Evolutionary conservation across 2,329 filamentous ascomycete genomes (phyloP), one percentile per base, ranked within the genome.

Genomic region (Aureobasidium namibiae): DNA sequence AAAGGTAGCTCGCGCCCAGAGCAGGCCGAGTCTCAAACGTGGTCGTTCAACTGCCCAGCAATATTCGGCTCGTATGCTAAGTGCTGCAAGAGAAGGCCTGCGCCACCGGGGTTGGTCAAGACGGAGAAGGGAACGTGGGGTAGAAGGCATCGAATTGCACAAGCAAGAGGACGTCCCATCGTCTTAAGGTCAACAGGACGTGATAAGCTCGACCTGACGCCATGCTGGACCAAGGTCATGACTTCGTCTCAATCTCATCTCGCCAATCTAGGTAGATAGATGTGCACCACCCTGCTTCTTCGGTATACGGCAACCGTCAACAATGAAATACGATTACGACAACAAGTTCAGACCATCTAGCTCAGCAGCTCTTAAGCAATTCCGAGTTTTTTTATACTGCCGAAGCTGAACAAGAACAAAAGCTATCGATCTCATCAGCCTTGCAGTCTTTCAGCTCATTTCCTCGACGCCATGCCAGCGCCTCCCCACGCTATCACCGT

Each of bases 401-500:
- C 50, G 38, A 41, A 23, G 34, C 36, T 42, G 29, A 31, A 11
- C 11, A 29, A 33, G 31, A 2, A 2, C 26, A n/a, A 31, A 9
- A n/a, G 11, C 36, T 18, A 34, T 41, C 16, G 2, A 29, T 18
- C 48, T 14, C 10, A 18, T 54, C 36, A 31, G 24, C 16, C n/a
- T n/a, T n/a, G n/a, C n/a, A n/a, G n/a, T n/a, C 31, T 26, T 31
- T 42, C 50, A 54, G 50, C 50, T 54, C 50, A 18, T 11, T 33
- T 54, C 24, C 29, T 42, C 24, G 38, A 42, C 50, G 50, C 49
- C 49, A 53, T 53, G 49, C 41, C 49, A 41, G 41, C 49, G 33
- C 48, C 48, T n/a, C 38, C 38, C 11, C 26, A 53, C 34, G 38
- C 50, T 54, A 54, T 54, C 50, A 54, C 50, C 50, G 50, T 54